Base-by-base conservation (phyloP, 2,329 filamentous ascomycete species). In the Botrytis fabae region DNA sequence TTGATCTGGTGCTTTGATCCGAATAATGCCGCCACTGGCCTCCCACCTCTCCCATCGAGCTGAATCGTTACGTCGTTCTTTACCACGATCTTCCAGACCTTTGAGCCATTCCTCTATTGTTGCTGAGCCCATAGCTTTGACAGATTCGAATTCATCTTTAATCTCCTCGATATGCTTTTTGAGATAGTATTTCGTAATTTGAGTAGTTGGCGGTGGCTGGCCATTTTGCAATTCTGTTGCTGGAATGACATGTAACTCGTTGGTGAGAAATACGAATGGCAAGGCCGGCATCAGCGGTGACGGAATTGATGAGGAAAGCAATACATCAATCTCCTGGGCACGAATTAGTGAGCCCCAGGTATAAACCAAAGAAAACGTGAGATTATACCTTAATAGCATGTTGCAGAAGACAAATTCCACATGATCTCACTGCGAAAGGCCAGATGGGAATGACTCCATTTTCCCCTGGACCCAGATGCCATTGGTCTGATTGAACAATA, bases 21-120 rank as follows among this genome's bases (percentile, higher is more conserved):
- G 74, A 44, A 74, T 51, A 35, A 80, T 63, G 16, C 77, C 76
- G 69, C 78, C 77, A 62, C 59, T 85, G 71, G 48, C 83, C 83
- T 65, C 89, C 89, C 92, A 95, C 78, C 90, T 91, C 80, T 94
- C 93, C 91, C 92, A 95, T 68, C 91, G 88, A 42, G 88, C 85
- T 44, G 88, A 86, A 79, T 92, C 89, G 18, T 84, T 85, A 77
- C 89, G 86, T 66, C 85, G 83, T 73, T 89, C 85, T 77, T 88
- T 88, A 16, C 92, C 91, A 73, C 88, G 86, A 42, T 83, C 84
- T 61, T 90, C 87, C 5, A 96, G 85, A 16, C 93, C 93, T 81
- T 95, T 95, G 44, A 90, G 85, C 93, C 93, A 96, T 81, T 95
- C 93, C 77, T 93, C 91, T 6, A 88, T 86, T 18, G 91, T 88